phyloP scores from a whole-genome alignment of 495 filamentous ascomycete genomes.

The Daldinia concentrica region DNA sequence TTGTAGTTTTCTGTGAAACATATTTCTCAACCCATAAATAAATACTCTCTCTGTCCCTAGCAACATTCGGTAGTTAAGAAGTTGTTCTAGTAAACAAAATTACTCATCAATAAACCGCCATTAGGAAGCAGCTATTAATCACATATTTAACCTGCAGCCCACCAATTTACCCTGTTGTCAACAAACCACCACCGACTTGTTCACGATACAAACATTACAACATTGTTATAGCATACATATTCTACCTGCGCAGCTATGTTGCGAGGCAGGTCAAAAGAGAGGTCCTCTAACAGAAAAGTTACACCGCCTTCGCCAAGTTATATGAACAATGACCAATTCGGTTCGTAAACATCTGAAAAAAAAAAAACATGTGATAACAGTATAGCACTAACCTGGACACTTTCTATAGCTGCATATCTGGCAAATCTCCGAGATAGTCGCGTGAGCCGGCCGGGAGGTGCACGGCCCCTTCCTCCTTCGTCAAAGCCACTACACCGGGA shows the following conservation, averaged over 20 bases:
- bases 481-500: slow-evolving; percentile 46
- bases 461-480: slow-evolving; percentile 75
- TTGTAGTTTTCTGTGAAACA: slow-evolving; percentile 41
- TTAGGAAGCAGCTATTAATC: slow-evolving; percentile 15
- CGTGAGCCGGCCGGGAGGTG: slow-evolving; percentile 77
- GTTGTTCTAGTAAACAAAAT: slow-evolving; percentile 30
- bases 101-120: slow-evolving; percentile 17
- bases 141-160: slow-evolving; percentile 5
- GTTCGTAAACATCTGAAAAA: slow-evolving; percentile 61
- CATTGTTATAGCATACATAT: slow-evolving; percentile 11
- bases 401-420: slow-evolving; percentile 73
- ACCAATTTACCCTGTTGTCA: neutral
- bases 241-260: slow-evolving; percentile 31
- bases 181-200: slow-evolving; percentile 4
- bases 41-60: slow-evolving; percentile 33
- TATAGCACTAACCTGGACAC: slow-evolving; percentile 43
- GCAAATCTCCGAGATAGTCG: slow-evolving; percentile 82
- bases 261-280: slow-evolving; percentile 44
- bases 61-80: slow-evolving; percentile 30
- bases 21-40: slow-evolving; percentile 28
- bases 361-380: slow-evolving; percentile 36
- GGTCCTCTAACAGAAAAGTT: slow-evolving; percentile 61
- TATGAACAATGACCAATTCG: slow-evolving; percentile 88
- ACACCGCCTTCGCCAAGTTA: slow-evolving; percentile 78
- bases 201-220: neutral